phyloP scores from a whole-genome alignment of 2,329 filamentous ascomycete genomes.

The Podosphaera xanthii region DNA sequence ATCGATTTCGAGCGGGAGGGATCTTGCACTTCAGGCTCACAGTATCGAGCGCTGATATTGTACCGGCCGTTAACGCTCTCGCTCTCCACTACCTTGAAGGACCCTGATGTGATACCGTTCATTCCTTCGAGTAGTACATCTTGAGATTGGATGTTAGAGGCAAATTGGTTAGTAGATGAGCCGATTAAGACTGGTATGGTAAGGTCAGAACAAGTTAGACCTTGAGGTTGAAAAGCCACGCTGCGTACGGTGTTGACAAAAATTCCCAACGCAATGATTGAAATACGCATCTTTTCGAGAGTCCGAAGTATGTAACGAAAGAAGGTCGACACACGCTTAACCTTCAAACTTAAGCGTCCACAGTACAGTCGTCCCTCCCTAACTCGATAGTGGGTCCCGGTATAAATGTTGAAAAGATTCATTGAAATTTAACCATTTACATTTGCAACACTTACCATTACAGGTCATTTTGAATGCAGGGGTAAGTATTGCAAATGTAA shows the following conservation, averaged over 20 bases:
- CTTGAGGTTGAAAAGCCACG: not conserved
- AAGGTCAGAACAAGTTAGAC: not conserved
- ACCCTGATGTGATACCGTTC: not conserved
- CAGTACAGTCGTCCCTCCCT: too few species aligned
- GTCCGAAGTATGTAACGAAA: too few species aligned
- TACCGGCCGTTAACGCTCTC: conserved; percentile 1
- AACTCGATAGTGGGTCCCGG: too few species aligned
- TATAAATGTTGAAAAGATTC: too few species aligned
- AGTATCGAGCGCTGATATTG: conserved; percentile 7
- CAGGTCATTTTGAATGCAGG: too few species aligned
- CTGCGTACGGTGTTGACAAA: not conserved
- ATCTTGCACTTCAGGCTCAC: conserved; percentile 5
- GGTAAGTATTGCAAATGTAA: too few species aligned
- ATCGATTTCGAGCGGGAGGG: conserved; percentile 4
- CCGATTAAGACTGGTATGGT: not conserved
- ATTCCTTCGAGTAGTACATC: not conserved
- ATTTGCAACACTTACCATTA: too few species aligned
- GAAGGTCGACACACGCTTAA: too few species aligned
- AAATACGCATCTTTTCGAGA: too few species aligned
- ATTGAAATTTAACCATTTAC: too few species aligned
- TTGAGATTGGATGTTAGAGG: not conserved
- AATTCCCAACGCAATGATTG: too few species aligned
- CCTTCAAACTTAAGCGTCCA: too few species aligned
- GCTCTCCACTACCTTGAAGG: not conserved
- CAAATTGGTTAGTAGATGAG: not conserved